These are phyloP conservation scores for Trichoderma asperelloides DNA, from an alignment of 495 filamentous ascomycete genomes.

Conservation along the genomic window DNA sequence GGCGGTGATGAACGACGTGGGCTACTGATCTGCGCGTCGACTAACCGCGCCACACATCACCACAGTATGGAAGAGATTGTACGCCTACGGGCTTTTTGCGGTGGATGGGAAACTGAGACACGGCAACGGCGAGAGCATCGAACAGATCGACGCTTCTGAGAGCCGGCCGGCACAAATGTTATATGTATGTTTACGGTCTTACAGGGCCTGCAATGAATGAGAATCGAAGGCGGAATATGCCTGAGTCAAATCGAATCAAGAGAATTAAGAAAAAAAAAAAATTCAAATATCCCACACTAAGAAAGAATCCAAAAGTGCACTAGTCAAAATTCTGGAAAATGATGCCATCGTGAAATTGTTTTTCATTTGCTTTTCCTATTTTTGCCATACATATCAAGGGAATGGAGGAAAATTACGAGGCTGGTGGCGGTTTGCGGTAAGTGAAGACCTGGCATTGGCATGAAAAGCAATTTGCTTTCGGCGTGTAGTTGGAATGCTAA, in stretches of 20 bases:
- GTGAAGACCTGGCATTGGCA: background rate
- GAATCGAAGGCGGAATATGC: background rate
- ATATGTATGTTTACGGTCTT: constrained; percentile 2
- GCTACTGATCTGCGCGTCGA: background rate
- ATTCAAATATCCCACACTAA: background rate
- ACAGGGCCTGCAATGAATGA: background rate
- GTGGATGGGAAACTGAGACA: constrained; percentile 2
- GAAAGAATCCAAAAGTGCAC: background rate
- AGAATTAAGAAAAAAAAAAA: background rate
- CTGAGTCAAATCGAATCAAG: background rate
- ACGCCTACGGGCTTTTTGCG: background rate
- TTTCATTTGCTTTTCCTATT: background rate
- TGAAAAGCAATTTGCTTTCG: background rate
- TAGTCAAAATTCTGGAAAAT: background rate
- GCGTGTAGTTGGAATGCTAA: background rate
- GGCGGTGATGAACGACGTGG: background rate
- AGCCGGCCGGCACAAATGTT: background rate
- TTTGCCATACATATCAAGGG: background rate
- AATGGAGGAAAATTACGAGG: background rate
- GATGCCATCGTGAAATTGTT: background rate
- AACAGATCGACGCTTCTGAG: background rate
- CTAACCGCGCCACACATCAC: background rate
- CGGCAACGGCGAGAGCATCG: background rate
- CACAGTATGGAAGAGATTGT: background rate
- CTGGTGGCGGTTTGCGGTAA: background rate